Base-by-base conservation (phyloP, 2,329 filamentous ascomycete species). In the Amphichorda felina region DNA sequence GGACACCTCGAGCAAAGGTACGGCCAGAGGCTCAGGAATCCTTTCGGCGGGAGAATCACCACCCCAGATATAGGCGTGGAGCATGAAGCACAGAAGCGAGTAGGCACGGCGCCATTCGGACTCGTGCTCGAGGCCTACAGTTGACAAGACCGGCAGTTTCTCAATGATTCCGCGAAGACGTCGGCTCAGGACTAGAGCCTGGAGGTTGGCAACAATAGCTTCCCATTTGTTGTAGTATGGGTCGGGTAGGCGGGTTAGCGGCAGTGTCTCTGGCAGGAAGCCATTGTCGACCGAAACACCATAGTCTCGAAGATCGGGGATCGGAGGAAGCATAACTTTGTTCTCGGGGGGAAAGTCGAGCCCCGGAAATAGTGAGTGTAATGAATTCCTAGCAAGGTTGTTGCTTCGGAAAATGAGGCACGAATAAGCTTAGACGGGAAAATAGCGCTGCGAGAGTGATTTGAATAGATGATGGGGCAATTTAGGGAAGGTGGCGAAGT, bases 181-280 rank as follows among this genome's bases (percentile, higher is more conserved):
- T 55, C 82, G 85, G 59, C 80, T 93, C 38, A 95, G 70, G 35
- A 96, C 78, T 40, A 96, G 66, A 10, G 79, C 77, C 60, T 95
- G 91, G 21, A 98, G 69, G 51, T 94, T 95, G 45, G 79, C 73
- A 24, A 81, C 75, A 34, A 95, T 72, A 31, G 81, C 75, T 61
- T 98, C 91, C 91, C 91, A 98, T 53, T 86, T 85, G 57, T 83
- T 79, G 60, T 96, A 98, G 65, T 95, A 96, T 3, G 82, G 74
- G 51, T 95, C 83, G 8, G 87, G 82, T 11, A 98, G 75, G 37
- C 75, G 66, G 41, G 84, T 78, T 43, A 96, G 67, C 29, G 91
- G 91, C 25, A 82, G 63, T 43, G 85, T 77, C 42, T 82, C 68
- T 2, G 91, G 87, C 36, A 98, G 74, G 63, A 98, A 98, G 50